Percentiles rank a stretch among this genome's conserved stretches.
These are phyloP conservation scores for Phialophora tarda DNA, from an alignment of 2,329 filamentous ascomycete species.

Conservation along the genomic window DNA sequence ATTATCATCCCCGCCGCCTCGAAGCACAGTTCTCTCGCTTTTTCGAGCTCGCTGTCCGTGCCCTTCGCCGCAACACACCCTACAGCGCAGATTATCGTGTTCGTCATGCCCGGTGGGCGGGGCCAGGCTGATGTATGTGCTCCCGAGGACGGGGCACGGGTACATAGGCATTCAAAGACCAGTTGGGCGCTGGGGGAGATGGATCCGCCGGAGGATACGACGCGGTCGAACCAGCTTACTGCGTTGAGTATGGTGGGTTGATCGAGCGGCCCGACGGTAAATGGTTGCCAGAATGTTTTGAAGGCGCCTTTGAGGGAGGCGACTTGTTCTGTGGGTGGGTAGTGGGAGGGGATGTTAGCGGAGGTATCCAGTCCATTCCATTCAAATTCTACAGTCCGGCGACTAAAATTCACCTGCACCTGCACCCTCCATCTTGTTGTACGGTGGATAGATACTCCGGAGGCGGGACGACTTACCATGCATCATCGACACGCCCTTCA, in stretches of 20 bases:
- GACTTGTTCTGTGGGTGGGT: conserved; percentile 14
- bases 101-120: conserved; percentile 18
- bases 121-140: conserved; percentile 25
- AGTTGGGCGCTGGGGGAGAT: conserved; percentile 20
- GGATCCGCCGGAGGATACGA: conserved; percentile 5
- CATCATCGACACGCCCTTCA: conserved; percentile 19
- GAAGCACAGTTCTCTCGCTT: conserved; percentile 14
- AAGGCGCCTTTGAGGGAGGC: conserved; percentile 17
- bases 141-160: conserved; percentile 18
- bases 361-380: no score
- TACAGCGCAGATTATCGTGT: conserved; percentile 22
- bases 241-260: conserved; percentile 21
- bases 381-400: no score
- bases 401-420: no score
- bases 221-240: conserved; percentile 17
- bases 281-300: conserved; percentile 21
- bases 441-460: no score
- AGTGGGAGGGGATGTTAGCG: no score
- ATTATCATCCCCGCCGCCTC: conserved; percentile 13
- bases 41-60: conserved; percentile 12
- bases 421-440: no score
- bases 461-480: conserved; percentile 10
- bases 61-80: conserved; percentile 14
- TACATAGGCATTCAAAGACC: conserved; percentile 30
- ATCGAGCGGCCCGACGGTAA: conserved; percentile 6